phyloP scores from a whole-genome alignment of 2,329 filamentous ascomycete genomes.

The Epichloe sp. region DNA sequence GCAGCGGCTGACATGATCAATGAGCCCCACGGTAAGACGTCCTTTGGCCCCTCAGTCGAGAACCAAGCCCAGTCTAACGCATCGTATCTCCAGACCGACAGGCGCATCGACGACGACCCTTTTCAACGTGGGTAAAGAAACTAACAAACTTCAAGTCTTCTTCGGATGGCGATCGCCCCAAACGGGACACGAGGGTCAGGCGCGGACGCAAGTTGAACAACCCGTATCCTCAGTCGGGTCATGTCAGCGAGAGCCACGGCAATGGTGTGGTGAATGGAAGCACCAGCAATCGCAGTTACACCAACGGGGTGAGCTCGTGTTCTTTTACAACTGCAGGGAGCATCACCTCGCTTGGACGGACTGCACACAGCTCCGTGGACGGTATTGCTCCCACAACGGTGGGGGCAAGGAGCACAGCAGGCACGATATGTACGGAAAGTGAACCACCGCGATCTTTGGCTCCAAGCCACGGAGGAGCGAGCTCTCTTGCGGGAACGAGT shows the following conservation, averaged over 20 bases:
- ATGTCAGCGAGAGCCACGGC: conserved; percentile 23
- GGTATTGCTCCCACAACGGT: conserved; percentile 43
- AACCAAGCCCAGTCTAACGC: conserved; percentile 19
- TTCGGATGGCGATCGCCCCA: conserved; percentile 40
- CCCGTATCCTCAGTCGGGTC: conserved; percentile 78
- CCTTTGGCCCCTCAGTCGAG: neutral
- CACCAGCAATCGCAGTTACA: conserved; percentile 8
- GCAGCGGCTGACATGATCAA: conserved; percentile 4
- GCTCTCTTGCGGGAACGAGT: conserved; percentile 59
- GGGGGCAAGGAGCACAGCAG: conserved; percentile 60
- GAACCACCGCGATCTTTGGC: conserved; percentile 63
- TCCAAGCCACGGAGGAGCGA: conserved; percentile 53
- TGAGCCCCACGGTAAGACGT: conserved; percentile 5
- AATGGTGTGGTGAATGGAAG: conserved; percentile 11
- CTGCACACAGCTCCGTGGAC: conserved; percentile 47
- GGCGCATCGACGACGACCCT: conserved; percentile 63
- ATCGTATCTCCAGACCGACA: conserved; percentile 44
- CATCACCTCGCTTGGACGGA: conserved; percentile 43
- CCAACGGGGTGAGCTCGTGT: conserved; percentile 31
- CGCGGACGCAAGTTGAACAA: conserved; percentile 60
- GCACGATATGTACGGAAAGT: conserved; percentile 72
- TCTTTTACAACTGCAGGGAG: conserved; percentile 44
- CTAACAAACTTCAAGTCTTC: conserved; percentile 74
- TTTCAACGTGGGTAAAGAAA: conserved; percentile 89
- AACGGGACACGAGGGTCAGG: conserved; percentile 37